Conservation (phyloP, 176 grass and related monocot species). For the Neostapfia colusana region DNA sequence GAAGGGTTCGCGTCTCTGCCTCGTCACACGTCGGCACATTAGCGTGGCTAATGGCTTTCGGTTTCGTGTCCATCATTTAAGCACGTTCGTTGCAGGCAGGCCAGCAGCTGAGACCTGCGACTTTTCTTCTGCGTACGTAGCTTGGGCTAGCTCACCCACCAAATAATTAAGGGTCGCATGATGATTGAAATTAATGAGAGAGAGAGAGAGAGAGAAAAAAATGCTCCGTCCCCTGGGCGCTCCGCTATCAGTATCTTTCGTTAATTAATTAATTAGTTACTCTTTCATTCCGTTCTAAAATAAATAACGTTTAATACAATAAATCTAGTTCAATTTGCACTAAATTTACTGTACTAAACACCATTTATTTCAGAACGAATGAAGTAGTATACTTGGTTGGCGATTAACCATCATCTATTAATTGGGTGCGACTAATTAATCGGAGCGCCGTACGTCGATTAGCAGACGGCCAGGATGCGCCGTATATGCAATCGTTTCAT, state of each 20-base stretch:
- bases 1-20: slow-evolving; percentile 56
- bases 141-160: background rate
- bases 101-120: background rate
- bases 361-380: too few relatives aligned
- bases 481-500: slow-evolving; percentile 19
- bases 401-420: slow-evolving; percentile 36
- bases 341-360: too few relatives aligned
- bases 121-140: background rate
- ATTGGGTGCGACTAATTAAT: background rate
- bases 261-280: background rate
- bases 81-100: slow-evolving; percentile 37
- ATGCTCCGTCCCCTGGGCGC: too few relatives aligned
- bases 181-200: background rate
- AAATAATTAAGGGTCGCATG: background rate
- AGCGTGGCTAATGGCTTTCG: slow-evolving; percentile 48
- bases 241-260: background rate
- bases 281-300: too few relatives aligned
- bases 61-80: slow-evolving; percentile 56
- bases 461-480: background rate
- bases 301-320: too few relatives aligned
- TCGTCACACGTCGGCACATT: slow-evolving; percentile 53
- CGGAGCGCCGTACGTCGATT: too few relatives aligned
- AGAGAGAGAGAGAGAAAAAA: too few relatives aligned
- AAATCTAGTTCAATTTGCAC: too few relatives aligned
- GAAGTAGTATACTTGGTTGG: slow-evolving; percentile 6